Base-by-base conservation (phyloP, 1,139 yeast genomes). In the Yamadazyma sp. region DNA sequence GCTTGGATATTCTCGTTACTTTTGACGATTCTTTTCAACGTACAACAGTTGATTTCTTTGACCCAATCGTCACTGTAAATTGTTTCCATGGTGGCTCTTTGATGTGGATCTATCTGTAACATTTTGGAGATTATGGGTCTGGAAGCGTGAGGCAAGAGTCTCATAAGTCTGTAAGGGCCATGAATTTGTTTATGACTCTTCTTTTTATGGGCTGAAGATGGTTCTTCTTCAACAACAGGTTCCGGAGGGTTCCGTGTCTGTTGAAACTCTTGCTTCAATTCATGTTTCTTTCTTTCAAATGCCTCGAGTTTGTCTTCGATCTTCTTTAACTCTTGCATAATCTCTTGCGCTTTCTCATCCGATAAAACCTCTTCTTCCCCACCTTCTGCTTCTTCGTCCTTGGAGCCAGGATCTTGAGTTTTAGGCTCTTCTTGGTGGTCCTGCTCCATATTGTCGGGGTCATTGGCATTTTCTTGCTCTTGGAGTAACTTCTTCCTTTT, bases 91-190 rank as follows among this genome's bases (percentile, higher is more conserved):
- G 83, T 69, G 2, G 92, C 86, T 46, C 98, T 76, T 45, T 74
- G 69, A 5, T 49, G 55, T 2, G 95, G 88, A 46, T 86, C 83
- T 6, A 88, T 61, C 34, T 70, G 78, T 22, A 92, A 69, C 87
- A 92, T 89, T 33, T 72, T 72, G 18, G 82, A 79, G 32, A 92
- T 76, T 9, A 92, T 73, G 7, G 85, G 86, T 50, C 97, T 75
- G 12, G 96, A 76, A 3, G 89, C 89, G 49, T 82, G 86, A 2
- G 98, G 98, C 34, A 94, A 68, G 46, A 92, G 70, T 53, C 97
- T 76, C 71, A 92, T 72, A 46, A 94, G 66, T 51, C 97, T 72
- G 71, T 92, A 88, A 2, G 97, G 97, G 1, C 98, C 98, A 39
- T 70, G 76, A 28, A 73, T 70, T 49, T 70, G 76, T 46, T 70